Base-by-base conservation (phyloP, 1,284 basidiomycete genomes). In the Macrocybe sp. region DNA sequence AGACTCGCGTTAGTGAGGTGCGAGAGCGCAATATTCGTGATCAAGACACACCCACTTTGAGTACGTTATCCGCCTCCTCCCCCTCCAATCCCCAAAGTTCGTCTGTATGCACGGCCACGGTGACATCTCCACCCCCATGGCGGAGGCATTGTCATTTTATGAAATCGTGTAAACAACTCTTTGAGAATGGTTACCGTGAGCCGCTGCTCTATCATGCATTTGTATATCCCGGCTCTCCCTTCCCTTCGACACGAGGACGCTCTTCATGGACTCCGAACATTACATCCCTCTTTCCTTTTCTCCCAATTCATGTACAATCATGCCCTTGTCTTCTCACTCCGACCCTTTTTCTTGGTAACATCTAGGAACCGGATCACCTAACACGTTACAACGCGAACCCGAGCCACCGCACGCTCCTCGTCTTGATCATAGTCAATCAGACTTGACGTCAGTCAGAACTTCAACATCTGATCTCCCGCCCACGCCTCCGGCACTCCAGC, bases 51-150 rank as follows among this genome's bases (percentile, higher is more conserved):
- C 66, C 78, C 68, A 65, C 79, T 74, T 66, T 73, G 67, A 85
- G 84, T 87, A 87, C 83, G 83, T 87, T 87, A 70, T 85, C 79
- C 69, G 72, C 80, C 75, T 83, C 76, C 67, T 79, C 62, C 69
- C 70, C 65, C 64, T 62, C 64, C 65, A 44, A 57, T 55, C 57
- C 55, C 59, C 62, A 57, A 56, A 54, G 47, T 53, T 58, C 56
- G 54, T 59, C 49, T 55, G 50, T 53, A 52, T 52, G 55, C 53
- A 55, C 55, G 53, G 57, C 57, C 56, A 57, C 55, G 54, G 58
- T 58, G 51, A 51, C 60, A 46, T 52, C 51, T 42, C 8, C 12
- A n/a, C 28, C 28, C 34, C 30, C 30, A 10, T 30, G 14, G 9
- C 22, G 30, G 30, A 9, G 29, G n/a, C 34, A n/a, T 22, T 42